Conservation (phyloP, 352 stramenopile species). For the Phytophthora palmivora region DNA sequence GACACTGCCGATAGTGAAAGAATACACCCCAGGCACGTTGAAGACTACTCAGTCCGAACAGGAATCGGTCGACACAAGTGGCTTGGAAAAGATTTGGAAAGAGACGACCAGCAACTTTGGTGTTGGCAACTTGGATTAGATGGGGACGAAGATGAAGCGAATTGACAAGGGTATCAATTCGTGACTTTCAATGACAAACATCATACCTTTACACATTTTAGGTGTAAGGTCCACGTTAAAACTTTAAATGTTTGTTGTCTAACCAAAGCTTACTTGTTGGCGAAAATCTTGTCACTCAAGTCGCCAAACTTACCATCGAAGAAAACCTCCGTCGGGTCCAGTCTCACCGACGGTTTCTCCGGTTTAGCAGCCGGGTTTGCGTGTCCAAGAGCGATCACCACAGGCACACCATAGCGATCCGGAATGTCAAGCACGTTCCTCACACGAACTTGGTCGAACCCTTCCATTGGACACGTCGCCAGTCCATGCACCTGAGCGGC, state of each 20-base stretch:
- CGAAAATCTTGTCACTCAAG: conserved; percentile 68
- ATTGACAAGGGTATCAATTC: too few relatives aligned
- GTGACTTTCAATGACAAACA: too few relatives aligned
- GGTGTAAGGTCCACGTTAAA: background rate
- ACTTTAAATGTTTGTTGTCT: background rate
- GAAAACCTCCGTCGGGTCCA: conserved; percentile 76
- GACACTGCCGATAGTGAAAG: background rate
- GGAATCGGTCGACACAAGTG: conserved; percentile 8
- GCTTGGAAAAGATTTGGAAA: conserved; percentile 18
- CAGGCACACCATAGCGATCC: conserved; percentile 77
- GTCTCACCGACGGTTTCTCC: conserved; percentile 45
- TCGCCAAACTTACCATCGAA: conserved; percentile 88
- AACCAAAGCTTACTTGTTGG: conserved; percentile 29
- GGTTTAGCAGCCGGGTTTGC: conserved; percentile 33
- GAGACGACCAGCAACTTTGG: conserved; percentile 30
- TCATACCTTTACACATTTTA: background rate
- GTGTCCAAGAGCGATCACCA: conserved; percentile 79
- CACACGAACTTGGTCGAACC: conserved; percentile 74
- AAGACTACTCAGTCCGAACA: background rate
- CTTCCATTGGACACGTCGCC: conserved; percentile 82
- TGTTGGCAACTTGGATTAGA: conserved; percentile 29
- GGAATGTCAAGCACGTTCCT: conserved; percentile 76
- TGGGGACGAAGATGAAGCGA: background rate
- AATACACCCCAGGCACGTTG: background rate
- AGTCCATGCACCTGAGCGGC: conserved; percentile 75